Conservation (phyloP, 805 yeast species). For the Saccharomycopsis schoenii region DNA sequence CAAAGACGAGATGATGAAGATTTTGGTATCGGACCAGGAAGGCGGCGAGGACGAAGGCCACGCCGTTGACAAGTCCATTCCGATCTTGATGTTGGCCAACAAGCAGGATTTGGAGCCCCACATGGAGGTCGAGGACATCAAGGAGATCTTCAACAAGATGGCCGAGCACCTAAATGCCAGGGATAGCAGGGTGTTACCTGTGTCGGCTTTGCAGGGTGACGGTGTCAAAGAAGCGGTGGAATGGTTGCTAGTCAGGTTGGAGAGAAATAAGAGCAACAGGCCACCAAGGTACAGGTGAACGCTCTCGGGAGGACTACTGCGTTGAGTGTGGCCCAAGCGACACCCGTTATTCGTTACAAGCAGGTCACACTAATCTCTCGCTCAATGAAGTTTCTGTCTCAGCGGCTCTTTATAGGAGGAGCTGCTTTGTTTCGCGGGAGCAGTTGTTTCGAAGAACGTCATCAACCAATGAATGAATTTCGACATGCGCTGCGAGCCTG, state of each 20-base stretch:
- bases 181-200: conserved; percentile 82
- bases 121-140: conserved; percentile 67
- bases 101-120: conserved; percentile 75
- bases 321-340: too few relatives aligned
- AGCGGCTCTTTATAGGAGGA: too few relatives aligned
- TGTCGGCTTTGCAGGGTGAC: conserved; percentile 73
- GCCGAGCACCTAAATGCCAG: conserved; percentile 83
- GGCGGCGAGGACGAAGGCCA: conserved; percentile 31
- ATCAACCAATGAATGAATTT: too few relatives aligned
- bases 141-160: conserved; percentile 72
- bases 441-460: too few relatives aligned
- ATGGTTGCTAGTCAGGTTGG: conserved; percentile 71
- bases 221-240: conserved; percentile 84
- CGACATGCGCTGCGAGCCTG: too few relatives aligned
- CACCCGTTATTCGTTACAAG: too few relatives aligned
- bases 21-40: conserved; percentile 23
- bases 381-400: too few relatives aligned
- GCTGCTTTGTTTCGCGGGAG: too few relatives aligned
- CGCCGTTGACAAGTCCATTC: conserved; percentile 40
- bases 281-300: conserved; percentile 42
- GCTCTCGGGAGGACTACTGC: too few relatives aligned
- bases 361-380: too few relatives aligned
- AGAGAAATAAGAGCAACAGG: conserved; percentile 48
- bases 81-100: conserved; percentile 89
- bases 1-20: conserved; percentile 38